Base-by-base conservation (phyloP, 2,329 filamentous ascomycete genomes). In the Ceratocystis colombiana region DNA sequence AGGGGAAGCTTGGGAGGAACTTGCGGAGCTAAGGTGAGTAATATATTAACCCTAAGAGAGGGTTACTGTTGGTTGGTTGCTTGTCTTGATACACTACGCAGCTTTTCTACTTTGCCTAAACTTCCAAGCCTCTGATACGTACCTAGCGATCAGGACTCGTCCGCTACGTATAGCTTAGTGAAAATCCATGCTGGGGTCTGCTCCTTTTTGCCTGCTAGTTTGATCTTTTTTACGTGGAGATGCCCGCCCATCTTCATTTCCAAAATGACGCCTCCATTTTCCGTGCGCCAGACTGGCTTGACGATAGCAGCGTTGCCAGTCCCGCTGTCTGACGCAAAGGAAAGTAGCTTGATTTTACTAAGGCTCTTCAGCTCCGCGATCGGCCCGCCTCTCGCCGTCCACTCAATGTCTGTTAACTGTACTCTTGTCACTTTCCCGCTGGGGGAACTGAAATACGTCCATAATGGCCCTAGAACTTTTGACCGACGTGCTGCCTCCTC, bases 391-490 rank as follows among this genome's bases (percentile, higher is more conserved):
- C 5, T 30, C 62, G 37, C 46, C 7, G 33, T n/a, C 3, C 44
- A 59, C 33, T 55, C 66, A 17, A 44, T 62, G 20, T 62, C 63
- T 8, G 30, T 10, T 22, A 68, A 59, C 30, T 62, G 62, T 20
- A 67, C 66, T 12, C 66, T n/a, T 12, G 64, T 22, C 8, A 45
- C 28, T n/a, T 45, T 25, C 7, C 33, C 62, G 41, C 57, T 50
- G 10, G 30, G 25, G 4, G 22, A 28, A 17, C 64, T 30, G 17
- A 67, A 62, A 57, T 70, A 71, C 64, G 77, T 87, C 89, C 89
- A 95, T 5, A 89, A 73, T 3, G 83, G 77, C 0, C 85, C 86
- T 15, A 93, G 76, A 0, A 87, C 85, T 7, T 81, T 79, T n/a
- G 63, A 82, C 77, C 4, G 82, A 79, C 81, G 78, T 5, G 76